These are phyloP conservation scores for Aphanomyces cochlioides DNA, from an alignment of 352 stramenopile species.

Conservation along the genomic window DNA sequence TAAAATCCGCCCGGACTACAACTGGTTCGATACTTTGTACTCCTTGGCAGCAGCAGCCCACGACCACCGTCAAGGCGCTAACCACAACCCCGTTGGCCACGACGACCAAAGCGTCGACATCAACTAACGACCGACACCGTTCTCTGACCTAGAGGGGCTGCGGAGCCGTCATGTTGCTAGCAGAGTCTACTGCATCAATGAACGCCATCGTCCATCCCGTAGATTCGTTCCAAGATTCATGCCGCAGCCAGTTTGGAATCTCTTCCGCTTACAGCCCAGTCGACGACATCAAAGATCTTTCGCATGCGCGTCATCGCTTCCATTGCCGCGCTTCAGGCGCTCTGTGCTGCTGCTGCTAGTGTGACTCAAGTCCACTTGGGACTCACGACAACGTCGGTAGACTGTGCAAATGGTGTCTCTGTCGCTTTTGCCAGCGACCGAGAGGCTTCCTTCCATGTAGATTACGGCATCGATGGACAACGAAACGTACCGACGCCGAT, in stretches of 20 bases:
- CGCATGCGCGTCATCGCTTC: no score
- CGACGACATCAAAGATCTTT: no score
- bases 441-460: conserved; percentile 25
- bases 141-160: no score
- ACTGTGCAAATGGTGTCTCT: conserved; percentile 41
- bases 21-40: conserved; percentile 57
- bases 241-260: no score
- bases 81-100: conserved; percentile 43
- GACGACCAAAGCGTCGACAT: conserved; percentile 50
- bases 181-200: no score
- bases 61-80: conserved; percentile 48
- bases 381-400: conserved; percentile 36
- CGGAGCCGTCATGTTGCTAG: no score
- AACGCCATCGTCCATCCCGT: no score
- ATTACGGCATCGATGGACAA: conserved; percentile 16
- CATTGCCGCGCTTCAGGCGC: neutral
- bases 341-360: conserved; percentile 35
- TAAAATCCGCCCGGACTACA: conserved; percentile 44
- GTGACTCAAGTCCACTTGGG: conserved; percentile 51
- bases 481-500: no score
- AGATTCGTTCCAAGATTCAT: no score
- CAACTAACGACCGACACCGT: conserved; percentile 24
- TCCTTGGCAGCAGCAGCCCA: no score
- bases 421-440: conserved; percentile 40
- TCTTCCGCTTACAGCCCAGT: no score